A percentile compares a stretch with the other conserved stretches of the same genome.
Conservation (phyloP, 768 basidiomycete genomes). For the Coprinellus aureogranulatus region DNA sequence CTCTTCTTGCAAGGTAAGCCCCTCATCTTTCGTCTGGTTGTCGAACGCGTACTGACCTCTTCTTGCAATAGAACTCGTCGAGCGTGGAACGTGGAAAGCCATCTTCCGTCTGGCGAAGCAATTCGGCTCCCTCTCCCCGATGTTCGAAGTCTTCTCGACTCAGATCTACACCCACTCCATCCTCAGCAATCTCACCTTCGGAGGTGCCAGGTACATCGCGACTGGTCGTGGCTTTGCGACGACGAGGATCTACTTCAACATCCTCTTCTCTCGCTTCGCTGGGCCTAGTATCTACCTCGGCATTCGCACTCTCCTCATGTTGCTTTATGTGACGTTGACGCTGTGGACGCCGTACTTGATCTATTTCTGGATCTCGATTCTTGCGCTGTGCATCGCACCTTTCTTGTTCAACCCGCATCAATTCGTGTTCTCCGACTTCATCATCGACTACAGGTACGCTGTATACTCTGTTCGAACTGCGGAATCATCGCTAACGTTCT, state of each 20-base stretch:
- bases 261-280: conserved; percentile 96
- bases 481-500: too few species aligned
- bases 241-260: conserved; percentile 89
- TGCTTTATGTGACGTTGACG: conserved; percentile 92
- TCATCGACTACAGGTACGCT: conserved; percentile 94
- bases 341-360: conserved; percentile 90
- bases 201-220: conserved; percentile 97
- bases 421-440: conserved; percentile 94
- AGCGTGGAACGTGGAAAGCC: conserved; percentile 91
- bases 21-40: background rate
- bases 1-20: conserved; percentile 87
- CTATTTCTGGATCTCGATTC: conserved; percentile 97
- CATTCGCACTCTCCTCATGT: conserved; percentile 86
- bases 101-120: conserved; percentile 90
- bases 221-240: conserved; percentile 99
- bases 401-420: conserved; percentile 99
- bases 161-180: conserved; percentile 99
- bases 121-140: conserved; percentile 88
- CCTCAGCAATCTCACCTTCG: conserved; percentile 93
- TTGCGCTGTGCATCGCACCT: conserved; percentile 88
- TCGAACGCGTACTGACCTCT: background rate
- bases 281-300: conserved; percentile 98
- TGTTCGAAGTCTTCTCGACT: conserved; percentile 97
- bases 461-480: too few species aligned
- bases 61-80: conserved; percentile 72